Conservation (phyloP, 2,329 filamentous ascomycete species). For the Grosmannia huntii region DNA sequence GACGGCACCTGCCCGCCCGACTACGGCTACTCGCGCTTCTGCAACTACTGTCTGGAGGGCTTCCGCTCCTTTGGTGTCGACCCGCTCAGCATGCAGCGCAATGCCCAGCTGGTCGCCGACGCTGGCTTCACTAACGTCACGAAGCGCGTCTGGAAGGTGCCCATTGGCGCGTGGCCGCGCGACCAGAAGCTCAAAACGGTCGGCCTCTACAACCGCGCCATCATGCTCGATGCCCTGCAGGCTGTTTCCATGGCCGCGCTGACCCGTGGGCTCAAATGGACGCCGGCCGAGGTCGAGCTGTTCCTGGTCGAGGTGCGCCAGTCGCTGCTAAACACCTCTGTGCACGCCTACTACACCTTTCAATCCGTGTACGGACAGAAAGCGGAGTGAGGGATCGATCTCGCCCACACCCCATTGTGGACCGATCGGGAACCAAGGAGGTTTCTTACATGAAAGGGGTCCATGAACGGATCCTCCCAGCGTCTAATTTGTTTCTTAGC, state of each 20-base stretch:
- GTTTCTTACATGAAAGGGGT: too few species aligned
- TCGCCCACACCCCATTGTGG: background rate
- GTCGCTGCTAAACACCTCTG: slow-evolving; percentile 9
- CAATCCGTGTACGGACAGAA: slow-evolving; percentile 8
- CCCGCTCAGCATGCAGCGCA: slow-evolving; percentile 13
- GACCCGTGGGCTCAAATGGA: slow-evolving; percentile 15
- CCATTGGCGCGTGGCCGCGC: slow-evolving; percentile 21
- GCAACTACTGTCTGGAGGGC: slow-evolving; percentile 13
- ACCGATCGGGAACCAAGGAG: background rate
- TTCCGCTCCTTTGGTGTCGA: slow-evolving; percentile 16
- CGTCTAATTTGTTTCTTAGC: too few species aligned
- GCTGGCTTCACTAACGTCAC: slow-evolving; percentile 22
- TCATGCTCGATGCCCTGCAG: slow-evolving; percentile 15
- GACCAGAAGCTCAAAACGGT: slow-evolving; percentile 14
- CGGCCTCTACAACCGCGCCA: slow-evolving; percentile 16
- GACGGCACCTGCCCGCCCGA: slow-evolving; percentile 17
- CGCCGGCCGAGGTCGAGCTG: slow-evolving; percentile 14
- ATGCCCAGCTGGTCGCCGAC: slow-evolving; percentile 18
- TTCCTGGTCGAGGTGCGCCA: slow-evolving; percentile 12
- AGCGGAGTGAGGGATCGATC: background rate
- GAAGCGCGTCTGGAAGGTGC: slow-evolving; percentile 18
- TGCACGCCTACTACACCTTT: slow-evolving; percentile 9
- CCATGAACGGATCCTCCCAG: too few species aligned
- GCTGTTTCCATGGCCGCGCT: slow-evolving; percentile 16
- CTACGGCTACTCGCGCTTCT: background rate